phyloP scores from a whole-genome alignment of 2,329 filamentous ascomycete species.

The Cladosporium sp. region DNA sequence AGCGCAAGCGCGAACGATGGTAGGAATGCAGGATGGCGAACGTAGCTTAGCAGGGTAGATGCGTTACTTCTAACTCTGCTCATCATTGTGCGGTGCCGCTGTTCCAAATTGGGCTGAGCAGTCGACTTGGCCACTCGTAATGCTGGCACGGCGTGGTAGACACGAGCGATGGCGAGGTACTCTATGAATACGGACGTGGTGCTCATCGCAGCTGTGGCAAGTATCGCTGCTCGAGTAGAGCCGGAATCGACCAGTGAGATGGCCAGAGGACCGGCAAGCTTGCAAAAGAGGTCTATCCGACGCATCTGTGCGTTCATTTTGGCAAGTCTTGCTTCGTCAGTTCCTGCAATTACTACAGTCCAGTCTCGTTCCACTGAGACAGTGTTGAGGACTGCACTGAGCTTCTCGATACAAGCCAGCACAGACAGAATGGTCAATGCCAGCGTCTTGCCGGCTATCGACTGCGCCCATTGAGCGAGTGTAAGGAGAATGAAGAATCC shows the following conservation, averaged over 20 bases:
- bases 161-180: slow-evolving; percentile 56
- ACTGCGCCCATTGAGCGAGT: neutral
- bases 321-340: slow-evolving; percentile 35
- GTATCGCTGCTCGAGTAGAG: slow-evolving; percentile 54
- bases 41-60: slow-evolving; percentile 42
- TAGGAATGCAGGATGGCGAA: slow-evolving; percentile 58
- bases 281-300: slow-evolving; percentile 61
- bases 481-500: slow-evolving; percentile 21
- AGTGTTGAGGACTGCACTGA: slow-evolving; percentile 64
- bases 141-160: slow-evolving; percentile 38
- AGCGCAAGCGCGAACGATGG: slow-evolving; percentile 62
- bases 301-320: slow-evolving; percentile 58
- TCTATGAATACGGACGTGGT: slow-evolving; percentile 52
- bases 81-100: neutral
- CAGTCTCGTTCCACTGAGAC: slow-evolving; percentile 69
- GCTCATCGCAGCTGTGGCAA: slow-evolving; percentile 54
- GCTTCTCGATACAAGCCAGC: slow-evolving; percentile 69
- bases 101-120: no score
- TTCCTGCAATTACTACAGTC: slow-evolving; percentile 55
- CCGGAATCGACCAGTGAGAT: slow-evolving; percentile 54
- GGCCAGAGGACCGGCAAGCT: slow-evolving; percentile 56
- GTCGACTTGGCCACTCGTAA: slow-evolving; percentile 25
- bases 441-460: neutral
- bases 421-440: slow-evolving; percentile 44
- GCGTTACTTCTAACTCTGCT: neutral